Evolutionary conservation across 805 yeast genomes (phyloP), one percentile per base, ranked within the genome.

Genomic region (Metschnikowia cubensis): DNA sequence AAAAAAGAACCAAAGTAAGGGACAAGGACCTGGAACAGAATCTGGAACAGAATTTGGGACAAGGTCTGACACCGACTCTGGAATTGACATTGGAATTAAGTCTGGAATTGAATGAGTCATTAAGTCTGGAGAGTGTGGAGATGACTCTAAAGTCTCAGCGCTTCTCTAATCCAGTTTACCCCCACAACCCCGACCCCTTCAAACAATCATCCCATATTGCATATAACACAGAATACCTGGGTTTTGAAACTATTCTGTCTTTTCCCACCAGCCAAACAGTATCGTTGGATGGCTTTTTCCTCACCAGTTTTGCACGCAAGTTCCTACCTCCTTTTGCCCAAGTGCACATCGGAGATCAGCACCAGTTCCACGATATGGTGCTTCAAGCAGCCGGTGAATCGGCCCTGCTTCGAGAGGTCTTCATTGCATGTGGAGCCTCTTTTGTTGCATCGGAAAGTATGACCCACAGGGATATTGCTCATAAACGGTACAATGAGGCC

Each of bases 321-420:
- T 55, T 55, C 39, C 55, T 55, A 6, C 59, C 59, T n/a, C 51
- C 55, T 3, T 45, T 53, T 14, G 57, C 59, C 8, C 51, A 51
- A 15, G 50, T 50, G 17, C 54, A 49, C 40, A 48, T 42, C 18
- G 40, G 48, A 33, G 53, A 53, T 17, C 33, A 37, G 10, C 15
- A 25, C 3, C 46, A 48, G 21, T 50, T 37, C 11, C 54, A 44
- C 45, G 38, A 17, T 6, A 49, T 50, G 13, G 49, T 55, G 7
- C 32, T 55, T 6, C 39, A 52, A 3, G 57, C 55, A 1, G 59
- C 57, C 2, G 39, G 41, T 15, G 43, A 46, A 20, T 51, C 55
- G 2, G 22, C n/a, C 1, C 39, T 47, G 31, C 49, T 55, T 2
- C 43, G 51, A 21, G 52, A 48, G 10, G 54, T 55, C 8, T 55